A percentile compares a stretch with the other conserved stretches of the same genome.
phyloP scores from a whole-genome alignment of 306 rosid species.

The Hippophae tibetana region DNA sequence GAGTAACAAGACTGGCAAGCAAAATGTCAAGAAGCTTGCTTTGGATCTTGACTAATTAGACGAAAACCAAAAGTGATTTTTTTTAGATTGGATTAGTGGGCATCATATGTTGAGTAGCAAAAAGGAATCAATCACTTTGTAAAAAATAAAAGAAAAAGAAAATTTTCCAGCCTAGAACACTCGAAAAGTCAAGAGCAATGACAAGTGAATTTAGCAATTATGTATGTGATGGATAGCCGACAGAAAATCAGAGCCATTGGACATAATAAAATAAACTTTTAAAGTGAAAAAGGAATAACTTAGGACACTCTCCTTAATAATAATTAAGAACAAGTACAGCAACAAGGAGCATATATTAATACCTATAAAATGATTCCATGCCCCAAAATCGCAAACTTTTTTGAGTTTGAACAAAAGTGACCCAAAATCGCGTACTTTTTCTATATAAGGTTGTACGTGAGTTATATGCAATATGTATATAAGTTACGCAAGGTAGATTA shows the following conservation, averaged over 20 bases:
- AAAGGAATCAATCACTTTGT: slow-evolving; percentile 28
- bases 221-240: slow-evolving; percentile 27
- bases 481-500: too few species aligned
- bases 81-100: slow-evolving; percentile 6
- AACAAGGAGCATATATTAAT: slow-evolving; percentile 1
- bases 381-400: too few species aligned
- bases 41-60: not conserved
- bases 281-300: slow-evolving; percentile 11
- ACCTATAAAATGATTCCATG: too few species aligned
- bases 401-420: too few species aligned
- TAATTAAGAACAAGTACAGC: slow-evolving; percentile 11
- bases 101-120: slow-evolving; percentile 6
- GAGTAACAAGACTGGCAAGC: too few species aligned
- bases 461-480: too few species aligned
- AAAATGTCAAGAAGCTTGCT: not conserved
- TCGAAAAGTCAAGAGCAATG: slow-evolving; percentile 17
- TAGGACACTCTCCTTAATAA: slow-evolving; percentile 19
- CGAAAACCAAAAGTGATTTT: not conserved
- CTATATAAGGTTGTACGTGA: too few species aligned
- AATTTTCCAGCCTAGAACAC: slow-evolving; percentile 53
- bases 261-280: slow-evolving; percentile 3
- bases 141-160: slow-evolving; percentile 34
- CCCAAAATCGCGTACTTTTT: too few species aligned
- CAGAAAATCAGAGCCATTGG: not conserved
- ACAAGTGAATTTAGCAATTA: slow-evolving; percentile 47